These are phyloP conservation scores for Fusarium paranaense DNA, from an alignment of 2,329 filamentous ascomycete genomes.

Conservation along the genomic window DNA sequence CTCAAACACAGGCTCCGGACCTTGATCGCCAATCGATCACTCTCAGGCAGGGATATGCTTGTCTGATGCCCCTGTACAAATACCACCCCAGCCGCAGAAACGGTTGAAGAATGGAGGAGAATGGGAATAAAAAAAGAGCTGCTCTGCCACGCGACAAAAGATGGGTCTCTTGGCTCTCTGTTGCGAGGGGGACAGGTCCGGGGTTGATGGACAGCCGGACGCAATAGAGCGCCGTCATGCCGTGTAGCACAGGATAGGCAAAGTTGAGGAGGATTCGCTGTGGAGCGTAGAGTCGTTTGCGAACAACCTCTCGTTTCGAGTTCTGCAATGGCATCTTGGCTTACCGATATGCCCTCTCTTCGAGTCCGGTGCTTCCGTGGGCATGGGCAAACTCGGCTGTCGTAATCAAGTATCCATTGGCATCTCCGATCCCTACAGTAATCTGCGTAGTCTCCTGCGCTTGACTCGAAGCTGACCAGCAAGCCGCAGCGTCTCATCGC, in stretches of 20 bases:
- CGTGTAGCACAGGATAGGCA: neutral
- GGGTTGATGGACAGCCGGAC: conserved; percentile 11
- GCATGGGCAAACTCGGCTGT: neutral
- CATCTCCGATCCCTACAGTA: neutral
- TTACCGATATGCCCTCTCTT: neutral
- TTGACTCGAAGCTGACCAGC: neutral
- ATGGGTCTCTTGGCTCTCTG: neutral
- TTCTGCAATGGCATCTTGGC: neutral
- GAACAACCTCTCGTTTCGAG: neutral
- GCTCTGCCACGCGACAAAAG: conserved; percentile 6
- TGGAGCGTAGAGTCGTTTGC: neutral
- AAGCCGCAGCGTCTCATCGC: conserved; percentile 21
- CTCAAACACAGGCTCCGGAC: conserved; percentile 9
- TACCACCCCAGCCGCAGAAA: conserved; percentile 18
- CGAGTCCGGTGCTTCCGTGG: neutral
- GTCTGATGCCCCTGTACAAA: neutral
- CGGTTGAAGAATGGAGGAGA: conserved; percentile 9
- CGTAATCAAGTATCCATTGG: neutral
- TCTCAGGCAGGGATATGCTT: conserved; percentile 27
- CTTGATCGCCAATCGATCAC: conserved; percentile 16
- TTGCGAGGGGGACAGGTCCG: neutral
- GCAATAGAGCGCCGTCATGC: conserved; percentile 20
- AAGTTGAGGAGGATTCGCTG: neutral
- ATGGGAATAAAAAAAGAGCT: neutral
- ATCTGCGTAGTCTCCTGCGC: neutral